A percentile compares a stretch with the other conserved stretches of the same genome.
Evolutionary conservation across 2,329 filamentous ascomycete species (phyloP).

Genomic region (Cladorrhinum sp.): DNA sequence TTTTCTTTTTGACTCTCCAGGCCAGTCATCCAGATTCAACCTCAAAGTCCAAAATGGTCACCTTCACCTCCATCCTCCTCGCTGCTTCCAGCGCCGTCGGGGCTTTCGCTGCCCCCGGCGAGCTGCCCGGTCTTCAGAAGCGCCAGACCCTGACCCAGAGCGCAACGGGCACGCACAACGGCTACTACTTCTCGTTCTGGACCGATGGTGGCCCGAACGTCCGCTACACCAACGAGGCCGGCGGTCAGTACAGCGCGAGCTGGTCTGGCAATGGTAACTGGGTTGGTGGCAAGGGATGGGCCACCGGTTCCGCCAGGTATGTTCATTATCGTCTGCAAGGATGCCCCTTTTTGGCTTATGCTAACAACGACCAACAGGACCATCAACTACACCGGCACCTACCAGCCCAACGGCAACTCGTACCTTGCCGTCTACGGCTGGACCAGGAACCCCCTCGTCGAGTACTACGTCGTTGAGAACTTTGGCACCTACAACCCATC

Average conservation of each 20-base stretch:
- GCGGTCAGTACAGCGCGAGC: slow-evolving; percentile 47
- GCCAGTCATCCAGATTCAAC: not conserved
- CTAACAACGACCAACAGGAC: slow-evolving; percentile 18
- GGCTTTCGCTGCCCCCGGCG: slow-evolving; percentile 37
- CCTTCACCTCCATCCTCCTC: slow-evolving; percentile 39
- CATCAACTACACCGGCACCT: slow-evolving; percentile 49
- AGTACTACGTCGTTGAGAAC: slow-evolving; percentile 39
- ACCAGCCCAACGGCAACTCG: slow-evolving; percentile 47
- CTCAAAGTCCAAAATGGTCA: slow-evolving; percentile 36
- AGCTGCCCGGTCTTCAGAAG: slow-evolving; percentile 34
- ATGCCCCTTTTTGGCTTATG: not conserved
- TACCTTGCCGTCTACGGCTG: slow-evolving; percentile 43
- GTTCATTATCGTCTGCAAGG: not conserved
- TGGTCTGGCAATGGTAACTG: slow-evolving; percentile 51
- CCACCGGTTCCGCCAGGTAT: slow-evolving; percentile 36
- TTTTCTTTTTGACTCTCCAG: not conserved
- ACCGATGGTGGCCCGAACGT: slow-evolving; percentile 50
- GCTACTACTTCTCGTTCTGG: slow-evolving; percentile 62
- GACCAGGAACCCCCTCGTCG: slow-evolving; percentile 33
- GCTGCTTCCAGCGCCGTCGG: slow-evolving; percentile 34
- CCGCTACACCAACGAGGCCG: slow-evolving; percentile 53
- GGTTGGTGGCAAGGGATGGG: slow-evolving; percentile 51
- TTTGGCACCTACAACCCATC: slow-evolving; percentile 44
- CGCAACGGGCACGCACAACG: slow-evolving; percentile 51
- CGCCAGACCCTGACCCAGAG: slow-evolving; percentile 41